A percentile compares a stretch with the other conserved stretches of the same genome.
phyloP scores from a whole-genome alignment of 768 basidiomycete genomes.

The Mycena pura region DNA sequence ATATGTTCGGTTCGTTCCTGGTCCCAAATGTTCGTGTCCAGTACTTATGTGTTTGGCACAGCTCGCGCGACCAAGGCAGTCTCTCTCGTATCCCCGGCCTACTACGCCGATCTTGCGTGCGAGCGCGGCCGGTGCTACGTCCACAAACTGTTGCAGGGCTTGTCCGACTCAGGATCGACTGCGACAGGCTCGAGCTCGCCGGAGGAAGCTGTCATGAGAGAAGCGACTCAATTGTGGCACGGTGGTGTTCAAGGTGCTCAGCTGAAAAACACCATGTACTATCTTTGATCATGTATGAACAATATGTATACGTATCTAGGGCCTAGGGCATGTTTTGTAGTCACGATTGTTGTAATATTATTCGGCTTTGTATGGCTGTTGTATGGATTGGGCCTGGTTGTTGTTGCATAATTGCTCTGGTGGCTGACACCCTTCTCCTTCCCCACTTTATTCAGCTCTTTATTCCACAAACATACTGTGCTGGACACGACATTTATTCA shows the following conservation, averaged over 20 bases:
- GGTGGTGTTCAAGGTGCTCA: too few relatives aligned
- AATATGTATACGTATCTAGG: too few relatives aligned
- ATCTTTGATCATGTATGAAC: too few relatives aligned
- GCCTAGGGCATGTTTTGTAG: too few relatives aligned
- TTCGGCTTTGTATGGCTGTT: too few relatives aligned
- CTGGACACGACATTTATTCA: conserved; percentile 16
- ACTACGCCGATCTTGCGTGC: conserved; percentile 78
- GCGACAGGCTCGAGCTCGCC: conserved; percentile 44
- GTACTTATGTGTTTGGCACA: background rate
- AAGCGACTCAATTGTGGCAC: too few relatives aligned
- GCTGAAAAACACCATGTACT: too few relatives aligned
- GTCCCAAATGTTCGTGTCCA: background rate
- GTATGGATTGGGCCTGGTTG: too few relatives aligned
- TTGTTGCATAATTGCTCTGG: background rate
- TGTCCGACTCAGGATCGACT: conserved; percentile 40
- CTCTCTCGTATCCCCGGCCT: conserved; percentile 80
- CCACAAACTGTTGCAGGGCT: conserved; percentile 70
- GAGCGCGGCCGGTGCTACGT: conserved; percentile 76
- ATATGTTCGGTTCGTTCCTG: conserved; percentile 58
- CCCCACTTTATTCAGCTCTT: conserved; percentile 2
- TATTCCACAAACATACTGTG: background rate
- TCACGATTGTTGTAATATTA: too few relatives aligned
- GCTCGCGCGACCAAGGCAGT: conserved; percentile 89
- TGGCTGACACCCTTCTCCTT: background rate
- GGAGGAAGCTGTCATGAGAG: conserved; percentile 60